phyloP scores from a whole-genome alignment of 495 filamentous ascomycete species.

The Penicillium tannophilum region DNA sequence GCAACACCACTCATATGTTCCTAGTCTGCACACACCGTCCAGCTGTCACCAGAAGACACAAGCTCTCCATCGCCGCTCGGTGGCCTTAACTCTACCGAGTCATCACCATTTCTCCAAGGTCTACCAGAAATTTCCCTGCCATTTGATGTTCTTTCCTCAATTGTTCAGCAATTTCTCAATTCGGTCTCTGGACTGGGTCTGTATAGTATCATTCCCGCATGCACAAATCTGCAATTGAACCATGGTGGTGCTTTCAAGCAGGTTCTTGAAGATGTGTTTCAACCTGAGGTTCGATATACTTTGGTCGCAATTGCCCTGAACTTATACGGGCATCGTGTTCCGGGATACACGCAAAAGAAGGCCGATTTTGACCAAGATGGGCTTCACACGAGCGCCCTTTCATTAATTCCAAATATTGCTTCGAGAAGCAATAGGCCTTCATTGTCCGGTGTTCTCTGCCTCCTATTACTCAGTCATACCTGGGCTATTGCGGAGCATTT shows the following conservation, averaged over 20 bases:
- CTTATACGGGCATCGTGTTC: not conserved
- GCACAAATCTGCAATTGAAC: not conserved
- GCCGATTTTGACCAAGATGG: not conserved
- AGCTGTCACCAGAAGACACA: not conserved
- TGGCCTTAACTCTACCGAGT: not conserved
- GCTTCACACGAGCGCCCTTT: not conserved
- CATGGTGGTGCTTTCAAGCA: not conserved
- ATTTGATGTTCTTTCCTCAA: not conserved
- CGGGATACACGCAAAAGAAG: not conserved
- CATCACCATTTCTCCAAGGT: not conserved
- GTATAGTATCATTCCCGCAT: slow-evolving; percentile 1
- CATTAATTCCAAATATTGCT: not conserved
- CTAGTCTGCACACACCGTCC: not conserved
- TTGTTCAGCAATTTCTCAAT: not conserved
- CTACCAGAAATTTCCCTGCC: not conserved
- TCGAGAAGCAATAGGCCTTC: not conserved
- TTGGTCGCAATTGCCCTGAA: not conserved
- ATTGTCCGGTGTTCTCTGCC: not conserved
- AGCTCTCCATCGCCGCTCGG: not conserved
- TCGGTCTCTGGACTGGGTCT: not conserved
- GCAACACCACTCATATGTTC: not conserved
- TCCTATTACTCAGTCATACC: slow-evolving; percentile 1
- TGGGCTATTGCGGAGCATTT: not conserved
- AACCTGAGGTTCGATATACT: not conserved
- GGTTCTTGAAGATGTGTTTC: not conserved